phyloP scores from a whole-genome alignment of 306 rosid species.

The Medicago truncatula region MtrunA17r5.0-ANR NC_053042.1:35773001-35773500 shows the following conservation, averaged over 20 bases:
- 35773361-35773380: not conserved
- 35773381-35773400: not conserved
- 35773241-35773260: not conserved
- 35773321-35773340: constrained; percentile 9
- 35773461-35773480: constrained; percentile 59
- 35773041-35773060: too few relatives aligned
- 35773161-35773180: not conserved
- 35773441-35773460: too few relatives aligned
- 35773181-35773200: not conserved
- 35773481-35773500: constrained; percentile 47
- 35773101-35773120: not conserved
- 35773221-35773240: constrained; percentile 13
- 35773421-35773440: too few relatives aligned
- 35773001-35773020: too few relatives aligned
- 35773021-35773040: too few relatives aligned
- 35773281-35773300: not conserved
- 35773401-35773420: too few relatives aligned
- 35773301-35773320: not conserved
- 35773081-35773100: not conserved
- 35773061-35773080: too few relatives aligned
- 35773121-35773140: not conserved
- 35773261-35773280: not conserved
- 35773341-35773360: not conserved
- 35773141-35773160: not conserved
- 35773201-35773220: constrained; percentile 2